Evolutionary conservation across 2,329 filamentous ascomycete genomes (phyloP).

Genomic region (Anisogramma anomala): DNA sequence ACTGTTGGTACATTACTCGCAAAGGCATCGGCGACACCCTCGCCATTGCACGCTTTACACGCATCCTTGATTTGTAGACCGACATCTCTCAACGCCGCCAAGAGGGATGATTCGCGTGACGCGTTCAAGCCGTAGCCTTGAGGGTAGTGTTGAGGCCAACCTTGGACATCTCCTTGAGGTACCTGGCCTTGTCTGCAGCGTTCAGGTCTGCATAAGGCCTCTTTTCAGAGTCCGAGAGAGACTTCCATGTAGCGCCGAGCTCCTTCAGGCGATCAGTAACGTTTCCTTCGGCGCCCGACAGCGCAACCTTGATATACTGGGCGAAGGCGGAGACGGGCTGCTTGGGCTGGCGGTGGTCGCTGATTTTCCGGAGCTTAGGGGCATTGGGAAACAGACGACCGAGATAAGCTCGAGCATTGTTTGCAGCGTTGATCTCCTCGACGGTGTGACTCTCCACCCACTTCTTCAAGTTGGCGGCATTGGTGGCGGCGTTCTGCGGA

Average conservation of each 20-base stretch:
- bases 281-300: slow-evolving; percentile 20
- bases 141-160: not conserved
- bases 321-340: slow-evolving; percentile 21
- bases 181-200: slow-evolving; percentile 21
- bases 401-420: slow-evolving; percentile 34
- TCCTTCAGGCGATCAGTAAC: slow-evolving; percentile 17
- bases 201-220: slow-evolving; percentile 27
- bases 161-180: slow-evolving; percentile 20
- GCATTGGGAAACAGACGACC: slow-evolving; percentile 24
- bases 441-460: slow-evolving; percentile 37
- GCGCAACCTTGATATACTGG: slow-evolving; percentile 29
- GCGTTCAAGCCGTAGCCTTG: not conserved
- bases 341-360: slow-evolving; percentile 38
- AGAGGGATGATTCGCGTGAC: not conserved
- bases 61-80: not conserved
- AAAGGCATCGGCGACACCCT: not conserved
- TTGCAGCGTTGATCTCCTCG: slow-evolving; percentile 32
- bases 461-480: slow-evolving; percentile 29
- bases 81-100: not conserved
- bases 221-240: slow-evolving; percentile 26
- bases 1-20: slow-evolving; percentile 7
- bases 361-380: slow-evolving; percentile 23
- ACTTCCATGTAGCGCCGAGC: slow-evolving; percentile 31
- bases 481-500: slow-evolving; percentile 30
- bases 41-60: slow-evolving; percentile 4